A percentile compares a stretch with the other conserved stretches of the same genome.
These are phyloP conservation scores for Cladochytrium replicatum DNA, from an alignment of 192 early-diverging fungal genomes.

Conservation along the genomic window DNA sequence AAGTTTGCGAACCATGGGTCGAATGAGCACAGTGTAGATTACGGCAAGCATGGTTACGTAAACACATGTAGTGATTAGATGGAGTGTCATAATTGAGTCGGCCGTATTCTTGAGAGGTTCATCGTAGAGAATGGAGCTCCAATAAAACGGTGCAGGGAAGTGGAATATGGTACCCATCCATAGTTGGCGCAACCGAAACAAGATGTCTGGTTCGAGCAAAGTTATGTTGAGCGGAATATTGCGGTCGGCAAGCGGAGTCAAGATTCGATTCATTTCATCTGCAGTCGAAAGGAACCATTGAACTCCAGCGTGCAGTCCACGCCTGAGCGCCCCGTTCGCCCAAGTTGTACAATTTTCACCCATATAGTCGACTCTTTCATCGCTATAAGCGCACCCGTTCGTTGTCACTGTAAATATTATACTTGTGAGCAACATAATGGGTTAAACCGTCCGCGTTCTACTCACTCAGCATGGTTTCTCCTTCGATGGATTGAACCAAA, in stretches of 20 bases:
- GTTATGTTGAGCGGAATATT: background rate
- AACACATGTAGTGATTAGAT: slow-evolving; percentile 16
- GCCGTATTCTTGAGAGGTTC: background rate
- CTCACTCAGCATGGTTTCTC: too few relatives aligned
- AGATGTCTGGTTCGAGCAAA: background rate
- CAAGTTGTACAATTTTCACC: slow-evolving; percentile 19
- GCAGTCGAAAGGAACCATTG: slow-evolving; percentile 11
- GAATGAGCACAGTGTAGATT: slow-evolving; percentile 17
- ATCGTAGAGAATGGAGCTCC: slow-evolving; percentile 1
- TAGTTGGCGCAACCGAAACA: background rate
- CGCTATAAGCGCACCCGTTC: too few relatives aligned
- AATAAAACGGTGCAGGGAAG: slow-evolving; percentile 12
- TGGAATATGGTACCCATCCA: slow-evolving; percentile 7
- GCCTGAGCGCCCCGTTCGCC: slow-evolving; percentile 8
- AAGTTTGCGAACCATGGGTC: slow-evolving; percentile 13
- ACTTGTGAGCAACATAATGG: slow-evolving; percentile 1
- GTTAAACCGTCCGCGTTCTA: background rate
- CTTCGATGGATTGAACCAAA: too few relatives aligned
- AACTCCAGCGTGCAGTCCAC: slow-evolving; percentile 21
- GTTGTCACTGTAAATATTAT: slow-evolving; percentile 10
- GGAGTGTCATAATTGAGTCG: slow-evolving; percentile 18
- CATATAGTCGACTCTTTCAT: too few relatives aligned
- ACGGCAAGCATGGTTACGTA: slow-evolving; percentile 12
- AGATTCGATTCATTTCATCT: too few relatives aligned
- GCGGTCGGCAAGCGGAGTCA: slow-evolving; percentile 2